A percentile compares a stretch with the other conserved stretches of the same genome.
Conservation (phyloP, 305 asterid genomes). For the Solanum hybrid region DNA sequence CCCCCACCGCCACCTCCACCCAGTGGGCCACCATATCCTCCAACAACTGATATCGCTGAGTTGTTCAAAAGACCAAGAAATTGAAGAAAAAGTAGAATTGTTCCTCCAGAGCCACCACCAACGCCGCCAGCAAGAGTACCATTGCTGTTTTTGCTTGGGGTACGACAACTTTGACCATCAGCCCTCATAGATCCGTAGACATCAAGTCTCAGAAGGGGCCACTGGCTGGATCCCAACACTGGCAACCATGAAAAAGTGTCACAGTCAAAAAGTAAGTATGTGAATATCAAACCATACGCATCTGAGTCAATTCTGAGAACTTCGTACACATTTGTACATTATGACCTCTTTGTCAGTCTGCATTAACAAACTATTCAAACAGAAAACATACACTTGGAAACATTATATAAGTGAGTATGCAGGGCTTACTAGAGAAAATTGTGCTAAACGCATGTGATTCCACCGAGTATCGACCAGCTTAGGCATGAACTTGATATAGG, state of each 20-base stretch:
- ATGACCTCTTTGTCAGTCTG: not conserved
- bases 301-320: not conserved
- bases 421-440: not conserved
- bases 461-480: not conserved
- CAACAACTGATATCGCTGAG: conserved; percentile 69
- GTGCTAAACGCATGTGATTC: not conserved
- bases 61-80: conserved; percentile 50
- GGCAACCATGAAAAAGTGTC: conserved; percentile 11
- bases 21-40: conserved; percentile 78
- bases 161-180: conserved; percentile 71
- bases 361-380: not conserved
- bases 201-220: conserved; percentile 79
- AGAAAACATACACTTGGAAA: not conserved
- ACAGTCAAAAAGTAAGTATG: conserved; percentile 14
- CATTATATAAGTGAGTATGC: not conserved
- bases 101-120: conserved; percentile 99
- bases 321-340: not conserved
- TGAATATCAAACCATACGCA: not conserved
- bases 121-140: conserved; percentile 60
- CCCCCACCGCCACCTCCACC: conserved; percentile 99
- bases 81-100: conserved; percentile 78
- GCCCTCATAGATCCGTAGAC: conserved; percentile 67
- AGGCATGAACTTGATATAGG: not conserved
- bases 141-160: conserved; percentile 38
- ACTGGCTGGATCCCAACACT: conserved; percentile 88